Percentiles rank a stretch among this genome's conserved stretches.
Conservation (phyloP, 768 basidiomycete species). For the Gymnopilus junonius region DNA sequence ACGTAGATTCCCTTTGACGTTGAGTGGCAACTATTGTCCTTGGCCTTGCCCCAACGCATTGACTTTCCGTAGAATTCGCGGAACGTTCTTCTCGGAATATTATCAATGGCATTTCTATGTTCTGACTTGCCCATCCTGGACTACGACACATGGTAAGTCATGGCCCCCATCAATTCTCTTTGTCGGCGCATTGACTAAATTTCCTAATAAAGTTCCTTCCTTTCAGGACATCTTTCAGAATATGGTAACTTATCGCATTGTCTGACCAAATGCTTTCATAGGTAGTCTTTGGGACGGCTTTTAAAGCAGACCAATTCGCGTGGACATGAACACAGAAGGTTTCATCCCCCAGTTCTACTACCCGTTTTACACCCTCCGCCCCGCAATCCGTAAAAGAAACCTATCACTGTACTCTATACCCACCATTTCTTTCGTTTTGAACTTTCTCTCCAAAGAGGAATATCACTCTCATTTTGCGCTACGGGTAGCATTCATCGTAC, state of each 20-base stretch:
- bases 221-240: conserved; percentile 8
- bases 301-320: conserved; percentile 8
- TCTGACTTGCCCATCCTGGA: not conserved
- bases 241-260: conserved; percentile 4
- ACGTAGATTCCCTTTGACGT: not conserved
- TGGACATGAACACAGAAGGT: conserved; percentile 1
- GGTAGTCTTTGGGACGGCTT: not conserved
- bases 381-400: not conserved
- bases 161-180: not conserved
- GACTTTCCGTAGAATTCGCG: not conserved
- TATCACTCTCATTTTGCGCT: not conserved
- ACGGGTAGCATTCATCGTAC: not conserved
- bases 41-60: not conserved
- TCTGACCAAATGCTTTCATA: conserved; percentile 2
- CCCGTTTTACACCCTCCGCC: not conserved
- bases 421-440: not conserved
- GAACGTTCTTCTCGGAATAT: not conserved
- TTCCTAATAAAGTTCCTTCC: conserved; percentile 8
- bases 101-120: not conserved
- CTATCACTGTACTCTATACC: not conserved
- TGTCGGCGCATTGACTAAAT: conserved; percentile 1
- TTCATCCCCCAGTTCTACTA: not conserved
- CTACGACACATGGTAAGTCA: not conserved
- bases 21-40: not conserved
- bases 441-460: not conserved